Evolutionary conservation across 257 asterid species (phyloP), one percentile per base, ranked within the genome.

Genomic region (Ehretia macrophylla): DNA sequence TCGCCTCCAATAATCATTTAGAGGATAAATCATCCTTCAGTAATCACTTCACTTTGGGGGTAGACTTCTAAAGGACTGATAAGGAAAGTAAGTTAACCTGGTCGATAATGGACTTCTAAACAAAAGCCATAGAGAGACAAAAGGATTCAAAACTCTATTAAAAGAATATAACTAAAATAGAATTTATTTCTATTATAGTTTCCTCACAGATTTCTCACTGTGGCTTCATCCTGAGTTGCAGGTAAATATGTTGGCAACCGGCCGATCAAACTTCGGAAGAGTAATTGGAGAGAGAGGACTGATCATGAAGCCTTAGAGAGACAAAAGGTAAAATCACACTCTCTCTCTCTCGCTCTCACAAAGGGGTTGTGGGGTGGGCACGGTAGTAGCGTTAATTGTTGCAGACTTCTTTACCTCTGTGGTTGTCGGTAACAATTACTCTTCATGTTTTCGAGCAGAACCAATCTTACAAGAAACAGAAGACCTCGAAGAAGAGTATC

Each of bases 201-300:
- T n/a, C n/a, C n/a, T n/a, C n/a, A n/a, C n/a, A n/a, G n/a, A n/a
- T 27, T 6, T 27, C 35, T 1, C 4, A 27, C 35, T 27, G 35
- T 27, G 3, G 35, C 16, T 42, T 42, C 3, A 10, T 3, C 47
- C 4, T 42, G 47, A 42, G 19, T 71, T 70, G 40, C 79, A 92
- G 95, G 97, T 64, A 92, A 88, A 68, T 92, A 92, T 51, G 97
- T 92, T 18, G 97, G 97, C 23, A 88, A 92, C 64, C 85, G 99
- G 21, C 99, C 97, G 3, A 84, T 92, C 61, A 88, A 92, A 79
- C 99, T 92, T 58, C 86, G 93, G 37, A 92, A 92, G 85, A 88
- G 99, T 80, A 86, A 88, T 52, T 92, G 97, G 99, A 83, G 72
- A 32, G 97, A 88, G 63, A 84, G 97, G 70, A 88, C 83, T 17